Evolutionary conservation across 805 yeast species (phyloP).

Genomic region (Millerago galiae): DNA sequence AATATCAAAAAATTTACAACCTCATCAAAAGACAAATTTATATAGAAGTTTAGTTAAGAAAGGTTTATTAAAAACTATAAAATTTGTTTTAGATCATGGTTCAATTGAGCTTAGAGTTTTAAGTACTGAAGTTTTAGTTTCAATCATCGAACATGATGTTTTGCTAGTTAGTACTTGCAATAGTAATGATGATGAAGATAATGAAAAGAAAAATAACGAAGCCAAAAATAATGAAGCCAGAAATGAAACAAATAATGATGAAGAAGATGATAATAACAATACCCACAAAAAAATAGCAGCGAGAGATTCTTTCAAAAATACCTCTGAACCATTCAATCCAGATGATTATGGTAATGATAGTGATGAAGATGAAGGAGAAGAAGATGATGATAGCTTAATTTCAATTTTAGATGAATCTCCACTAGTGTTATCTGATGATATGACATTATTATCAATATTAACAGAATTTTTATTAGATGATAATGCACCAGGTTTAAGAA

Average conservation of each 20-base stretch:
- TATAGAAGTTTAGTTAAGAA: slow-evolving; percentile 54
- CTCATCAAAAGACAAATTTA: slow-evolving; percentile 56
- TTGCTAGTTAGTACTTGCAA: slow-evolving; percentile 36
- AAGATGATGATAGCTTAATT: slow-evolving; percentile 2
- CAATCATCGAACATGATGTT: slow-evolving; percentile 81
- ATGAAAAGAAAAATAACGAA: background rate
- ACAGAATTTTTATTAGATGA: slow-evolving; percentile 58
- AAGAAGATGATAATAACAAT: background rate
- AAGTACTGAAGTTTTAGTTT: slow-evolving; percentile 75
- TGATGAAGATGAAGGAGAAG: background rate
- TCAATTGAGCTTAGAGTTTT: slow-evolving; percentile 47
- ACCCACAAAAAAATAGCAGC: no score
- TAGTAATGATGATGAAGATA: slow-evolving; percentile 1
- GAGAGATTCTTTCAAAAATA: background rate
- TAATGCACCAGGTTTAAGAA: slow-evolving; percentile 61
- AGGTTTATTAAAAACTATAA: slow-evolving; percentile 66
- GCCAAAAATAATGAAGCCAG: background rate
- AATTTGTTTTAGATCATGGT: slow-evolving; percentile 59
- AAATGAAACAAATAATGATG: background rate
- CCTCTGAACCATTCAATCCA: slow-evolving; percentile 6
- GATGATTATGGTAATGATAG: slow-evolving; percentile 6
- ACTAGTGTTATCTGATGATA: slow-evolving; percentile 40
- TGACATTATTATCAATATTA: slow-evolving; percentile 49
- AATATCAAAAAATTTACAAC: slow-evolving; percentile 61
- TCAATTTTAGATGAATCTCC: slow-evolving; percentile 1